Evolutionary conservation across 192 early-diverging fungal genomes (phyloP), one percentile per base, ranked within the genome.

Genomic region (Helicostylum pulchrum): DNA sequence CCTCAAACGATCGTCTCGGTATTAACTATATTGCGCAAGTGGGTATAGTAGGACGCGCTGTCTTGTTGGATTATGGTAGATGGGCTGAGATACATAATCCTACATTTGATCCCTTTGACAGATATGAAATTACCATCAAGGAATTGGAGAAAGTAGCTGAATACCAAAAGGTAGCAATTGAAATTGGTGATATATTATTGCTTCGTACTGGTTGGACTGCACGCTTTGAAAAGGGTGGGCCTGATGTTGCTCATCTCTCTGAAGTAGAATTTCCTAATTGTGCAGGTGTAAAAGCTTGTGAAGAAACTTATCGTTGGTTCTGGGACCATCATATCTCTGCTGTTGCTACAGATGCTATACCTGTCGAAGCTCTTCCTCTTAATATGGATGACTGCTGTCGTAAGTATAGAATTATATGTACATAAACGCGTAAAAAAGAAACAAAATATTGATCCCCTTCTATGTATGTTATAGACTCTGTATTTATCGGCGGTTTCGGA

Each of bases 271-370:
- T 15, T 14, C 55, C 56, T 19, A 44, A 14, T 14, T 53, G 57
- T 52, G 46, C 49, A 39, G 70, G 70, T 17, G 20, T 71, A n/a
- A 66, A 71, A n/a, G 21, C 64, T 3, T 61, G 70, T 30, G 50
- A 59, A 20, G 70, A 71, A 17, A 71, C 51, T 15, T 56, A 57
- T 52, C 34, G 49, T 11, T 71, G 63, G 63, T 45, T 71, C 17
- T 71, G 70, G 70, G 46, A 71, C 26, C 50, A 65, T 20, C 70
- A 65, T 31, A 65, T 71, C 49, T 45, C 70, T 12, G 58, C 70
- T 34, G 64, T 71, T 26, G 62, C 50, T 42, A 36, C 49, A 46
- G 70, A 71, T 54, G 32, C 32, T 26, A n/a, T 31, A 39, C 32
- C 63, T 9, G 64, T 63, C 20, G 70, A 71, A 55, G 63, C 57